Base-by-base conservation (phyloP, 176 grass and related monocot species). In the Raddia distichophylla region DNA sequence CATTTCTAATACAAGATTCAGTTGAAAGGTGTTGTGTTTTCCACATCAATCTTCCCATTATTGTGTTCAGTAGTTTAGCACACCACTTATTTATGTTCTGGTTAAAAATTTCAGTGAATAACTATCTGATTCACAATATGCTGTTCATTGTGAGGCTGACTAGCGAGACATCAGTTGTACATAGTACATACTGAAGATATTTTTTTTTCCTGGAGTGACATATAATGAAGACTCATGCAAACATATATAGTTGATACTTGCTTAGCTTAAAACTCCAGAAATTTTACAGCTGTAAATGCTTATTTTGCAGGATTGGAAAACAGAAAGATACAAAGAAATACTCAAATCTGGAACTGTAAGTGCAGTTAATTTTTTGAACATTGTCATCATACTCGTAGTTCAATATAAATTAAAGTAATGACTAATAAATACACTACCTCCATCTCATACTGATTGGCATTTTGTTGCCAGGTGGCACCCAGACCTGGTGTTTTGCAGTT, bases 311-410 rank as follows among this genome's bases (percentile, higher is more conserved):
- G 90, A 95, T 42, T 98, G 95, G 95, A 98, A 98, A 87, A 98
- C 90, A 55, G 92, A 95, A 80, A 89, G 95, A 60, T 98, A 98
- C 84, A 98, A 98, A 88, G 95, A 84, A 60, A 98, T 98, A 80
- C 81, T 98, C 71, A 94, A 93, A 77, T 98, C 92, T 76, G 95
- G 95, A 87, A 89, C 88, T 76, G 92, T 94, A 60, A 98, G 95
- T 87, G 74, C 61, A 49, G 33, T 72, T 52, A 52, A 34, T 71
- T 57, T 76, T 32, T 1, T 58, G 5, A 67, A 56, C 7, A 54
- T 50, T 50, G 54, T 32, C 27, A 1, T 48, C 71, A 37, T 19
- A 71, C 19, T 40, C n/a, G 13, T 8, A 53, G 22, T 53, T 54
- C 3, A 55, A 64, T 45, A 12, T 62, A 62, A 50, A 63, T 63